Evolutionary conservation across 2,329 filamentous ascomycete genomes (phyloP), one percentile per base, ranked within the genome.

Genomic region (Calonectria henricotiae): DNA sequence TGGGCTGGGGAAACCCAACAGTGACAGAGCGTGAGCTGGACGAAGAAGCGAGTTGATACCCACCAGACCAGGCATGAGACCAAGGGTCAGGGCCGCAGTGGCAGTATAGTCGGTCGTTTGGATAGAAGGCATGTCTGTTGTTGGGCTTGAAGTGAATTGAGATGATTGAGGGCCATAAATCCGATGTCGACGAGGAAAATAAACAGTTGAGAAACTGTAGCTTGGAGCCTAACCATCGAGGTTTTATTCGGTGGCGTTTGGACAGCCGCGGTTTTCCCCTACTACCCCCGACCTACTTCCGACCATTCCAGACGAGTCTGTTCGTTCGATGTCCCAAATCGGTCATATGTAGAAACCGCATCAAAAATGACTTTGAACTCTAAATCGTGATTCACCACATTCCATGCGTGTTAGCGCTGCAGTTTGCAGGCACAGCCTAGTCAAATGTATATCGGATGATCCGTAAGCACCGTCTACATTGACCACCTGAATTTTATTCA

Each of bases 31-130:
- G 9, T 55, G 47, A 11, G 37, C 41, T 4, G 63, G 63, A 4
- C 63, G 63, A 9, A 65, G 41, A 23, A 65, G 49, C 1, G 63
- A 58, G 51, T 65, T 65, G 41, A 65, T 46, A n/a, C 63, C 63
- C 8, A 65, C 63, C 2, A 65, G 51, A 8, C 63, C 63, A n/a
- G 63, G 63, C 63, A 65, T 27, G 7, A 65, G 30, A 7, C 63
- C 30, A 20, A 65, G 51, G 0, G 51, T 23, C 8, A 65, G 12
- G 41, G 47, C 63, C n/a, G 30, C 39, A 9, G 39, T 65, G n/a
- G 63, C 63, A n/a, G 63, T n/a, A 9, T 60, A 47, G 20, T 65
- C 49, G 5, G 27, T 37, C 8, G 25, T 47, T 46, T 30, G 39
- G 30, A n/a, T 27, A 6, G 62, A n/a, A n/a, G 32, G 5, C 62